Conservation (phyloP, 2,329 filamentous ascomycete species). For the Aspergillus arachidicola region DNA sequence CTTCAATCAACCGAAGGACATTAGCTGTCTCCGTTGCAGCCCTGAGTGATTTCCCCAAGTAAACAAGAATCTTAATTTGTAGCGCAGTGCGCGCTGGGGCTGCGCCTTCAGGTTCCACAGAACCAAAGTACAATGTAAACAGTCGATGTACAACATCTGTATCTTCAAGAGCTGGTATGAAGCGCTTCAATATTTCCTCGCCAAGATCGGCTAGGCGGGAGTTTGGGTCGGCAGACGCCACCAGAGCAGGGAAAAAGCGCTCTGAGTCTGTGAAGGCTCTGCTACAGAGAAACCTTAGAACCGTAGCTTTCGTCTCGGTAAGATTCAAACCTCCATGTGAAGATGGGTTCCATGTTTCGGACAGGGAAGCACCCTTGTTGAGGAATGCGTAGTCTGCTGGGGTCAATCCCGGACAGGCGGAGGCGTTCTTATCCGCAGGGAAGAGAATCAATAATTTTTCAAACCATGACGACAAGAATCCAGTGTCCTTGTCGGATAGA, state of each 20-base stretch:
- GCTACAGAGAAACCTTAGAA: constrained; percentile 74
- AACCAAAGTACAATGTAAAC: constrained; percentile 72
- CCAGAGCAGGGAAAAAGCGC: constrained; percentile 79
- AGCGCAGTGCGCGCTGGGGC: constrained; percentile 65
- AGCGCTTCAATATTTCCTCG: constrained; percentile 85
- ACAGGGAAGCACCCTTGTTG: constrained; percentile 57
- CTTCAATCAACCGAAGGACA: constrained; percentile 69
- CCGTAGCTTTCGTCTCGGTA: constrained; percentile 69
- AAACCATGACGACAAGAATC: constrained; percentile 74
- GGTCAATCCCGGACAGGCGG: constrained; percentile 63
- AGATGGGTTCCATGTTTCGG: constrained; percentile 64
- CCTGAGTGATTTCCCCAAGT: constrained; percentile 74
- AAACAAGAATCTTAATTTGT: constrained; percentile 72
- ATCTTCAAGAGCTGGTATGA: constrained; percentile 69
- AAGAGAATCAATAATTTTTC: constrained; percentile 74
- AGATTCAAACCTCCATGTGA: constrained; percentile 65
- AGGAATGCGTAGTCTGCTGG: constrained; percentile 69
- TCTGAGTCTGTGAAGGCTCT: constrained; percentile 83
- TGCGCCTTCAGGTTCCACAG: constrained; percentile 47
- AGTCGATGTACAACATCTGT: constrained; percentile 63
- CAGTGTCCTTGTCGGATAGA: constrained; percentile 70
- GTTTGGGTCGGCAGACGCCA: constrained; percentile 80
- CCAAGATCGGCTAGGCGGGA: constrained; percentile 80
- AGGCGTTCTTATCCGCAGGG: constrained; percentile 46
- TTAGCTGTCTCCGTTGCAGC: constrained; percentile 70